Evolutionary conservation across 2,329 filamentous ascomycete genomes (phyloP), one percentile per base, ranked within the genome.

Genomic region (Paracoccidioides brasiliensis): DNA sequence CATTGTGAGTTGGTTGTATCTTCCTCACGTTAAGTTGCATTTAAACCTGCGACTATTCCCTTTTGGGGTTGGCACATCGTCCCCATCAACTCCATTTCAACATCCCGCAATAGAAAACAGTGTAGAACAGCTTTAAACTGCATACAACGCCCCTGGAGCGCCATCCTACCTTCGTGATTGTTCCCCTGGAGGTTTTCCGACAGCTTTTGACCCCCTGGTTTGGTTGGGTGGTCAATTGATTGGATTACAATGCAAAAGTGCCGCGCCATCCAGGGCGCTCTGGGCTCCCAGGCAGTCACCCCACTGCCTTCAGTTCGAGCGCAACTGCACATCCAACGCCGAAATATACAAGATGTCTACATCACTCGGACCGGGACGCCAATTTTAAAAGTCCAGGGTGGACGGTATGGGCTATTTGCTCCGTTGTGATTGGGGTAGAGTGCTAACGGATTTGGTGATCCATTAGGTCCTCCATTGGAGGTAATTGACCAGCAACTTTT

Each of bases 301-400:
- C 66, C 63, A 65, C 68, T 59, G 55, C 55, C 56, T 51, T 38
- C 59, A 38, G 46, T 55, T 55, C 65, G 67, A 55, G 62, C 70
- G 46, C 69, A 71, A 64, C 67, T 69, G 58, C 69, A 71, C 57
- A 61, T 69, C 58, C 73, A 75, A 64, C 71, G 72, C 78, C 70
- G 76, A 61, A 72, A 70, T 64, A 66, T 82, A 60, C 87, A 89
- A 70, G 93, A 98, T 77, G 81, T 98, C 68, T 79, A 87, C 67
- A 95, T 98, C 69, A 95, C 91, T 59, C 82, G 93, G 67, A 98
- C 93, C 57, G 93, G 93, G 72, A 96, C 95, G 79, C 91, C 93
- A 59, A 90, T 97, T 66, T 76, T 97, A 68, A 86, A 90, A 67
- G 78, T 86, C 56, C 83, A 90, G 69, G 91, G 91, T 75, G 93